Evolutionary conservation across 2,329 filamentous ascomycete species (phyloP).

Genomic region (Exophiala calicioides): DNA sequence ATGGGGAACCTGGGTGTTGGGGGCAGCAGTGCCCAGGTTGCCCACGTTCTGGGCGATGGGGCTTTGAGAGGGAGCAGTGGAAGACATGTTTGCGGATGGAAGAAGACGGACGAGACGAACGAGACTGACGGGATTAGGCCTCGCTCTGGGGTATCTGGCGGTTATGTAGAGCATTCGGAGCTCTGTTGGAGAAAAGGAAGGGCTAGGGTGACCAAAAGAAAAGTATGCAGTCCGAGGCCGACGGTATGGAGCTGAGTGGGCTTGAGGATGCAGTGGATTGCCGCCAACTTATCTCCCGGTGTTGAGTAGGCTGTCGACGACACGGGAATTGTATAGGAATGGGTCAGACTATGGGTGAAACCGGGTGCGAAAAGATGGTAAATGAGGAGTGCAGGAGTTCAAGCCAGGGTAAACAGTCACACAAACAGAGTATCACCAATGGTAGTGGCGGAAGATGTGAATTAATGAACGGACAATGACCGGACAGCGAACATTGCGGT

Average conservation of each 20-base stretch:
- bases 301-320: too few relatives aligned
- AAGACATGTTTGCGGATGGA: slow-evolving; percentile 22
- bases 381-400: slow-evolving; percentile 1
- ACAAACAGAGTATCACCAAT: slow-evolving; percentile 15
- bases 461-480: slow-evolving; percentile 10
- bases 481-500: not conserved
- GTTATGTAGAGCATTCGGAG: slow-evolving; percentile 28
- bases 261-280: too few relatives aligned
- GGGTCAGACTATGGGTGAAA: slow-evolving; percentile 23
- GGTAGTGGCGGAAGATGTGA: slow-evolving; percentile 7
- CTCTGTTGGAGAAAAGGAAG: not conserved
- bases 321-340: slow-evolving; percentile 13
- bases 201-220: not conserved
- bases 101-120: slow-evolving; percentile 12
- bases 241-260: slow-evolving; percentile 2
- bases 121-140: slow-evolving; percentile 12
- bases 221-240: slow-evolving; percentile 5
- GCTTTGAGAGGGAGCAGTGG: slow-evolving; percentile 11
- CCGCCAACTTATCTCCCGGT: too few relatives aligned
- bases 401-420: slow-evolving; percentile 16
- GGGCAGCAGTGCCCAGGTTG: slow-evolving; percentile 10
- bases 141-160: slow-evolving; percentile 18
- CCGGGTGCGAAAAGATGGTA: slow-evolving; percentile 15
- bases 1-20: slow-evolving; percentile 9
- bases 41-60: slow-evolving; percentile 16